phyloP scores from a whole-genome alignment of 2,329 filamentous ascomycete species.

The Penicillium olsonii region DNA sequence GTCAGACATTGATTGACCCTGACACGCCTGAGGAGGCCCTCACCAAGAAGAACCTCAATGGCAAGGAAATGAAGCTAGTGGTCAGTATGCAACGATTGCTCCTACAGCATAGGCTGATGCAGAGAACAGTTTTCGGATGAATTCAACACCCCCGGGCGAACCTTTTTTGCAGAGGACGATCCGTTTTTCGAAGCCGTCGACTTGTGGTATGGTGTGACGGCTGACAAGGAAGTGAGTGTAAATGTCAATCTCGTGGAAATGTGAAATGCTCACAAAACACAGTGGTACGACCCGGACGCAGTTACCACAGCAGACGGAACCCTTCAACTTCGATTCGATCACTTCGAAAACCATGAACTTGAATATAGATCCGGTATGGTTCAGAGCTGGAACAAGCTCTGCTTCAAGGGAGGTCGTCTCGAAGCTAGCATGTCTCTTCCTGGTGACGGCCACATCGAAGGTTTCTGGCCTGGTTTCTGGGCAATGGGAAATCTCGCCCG shows the following conservation, averaged over 20 bases:
- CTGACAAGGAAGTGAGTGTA: constrained; percentile 62
- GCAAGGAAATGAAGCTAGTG: constrained; percentile 64
- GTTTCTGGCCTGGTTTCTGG: constrained; percentile 77
- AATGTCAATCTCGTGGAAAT: background rate
- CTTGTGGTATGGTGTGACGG: constrained; percentile 71
- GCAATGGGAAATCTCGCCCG: constrained; percentile 72
- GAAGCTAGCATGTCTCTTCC: constrained; percentile 72
- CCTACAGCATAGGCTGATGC: constrained; percentile 2
- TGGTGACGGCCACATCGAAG: constrained; percentile 64
- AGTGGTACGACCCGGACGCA: constrained; percentile 73
- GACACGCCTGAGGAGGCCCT: constrained; percentile 63
- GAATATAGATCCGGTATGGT: constrained; percentile 73
- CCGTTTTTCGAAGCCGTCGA: constrained; percentile 68
- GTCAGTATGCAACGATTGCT: constrained; percentile 40
- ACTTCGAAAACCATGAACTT: constrained; percentile 64
- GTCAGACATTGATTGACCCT: constrained; percentile 64
- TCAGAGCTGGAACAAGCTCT: constrained; percentile 72
- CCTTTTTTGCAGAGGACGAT: constrained; percentile 71
- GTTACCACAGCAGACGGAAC: constrained; percentile 63
- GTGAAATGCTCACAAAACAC: constrained; percentile 6
- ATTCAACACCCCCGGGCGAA: constrained; percentile 67
- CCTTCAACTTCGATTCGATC: constrained; percentile 65
- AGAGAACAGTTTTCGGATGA: constrained; percentile 65
- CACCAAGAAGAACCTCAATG: constrained; percentile 59
- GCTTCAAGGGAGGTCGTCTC: constrained; percentile 70